phyloP scores from a whole-genome alignment of 352 stramenopile species.

The Globisporangium cederbergense region DNA sequence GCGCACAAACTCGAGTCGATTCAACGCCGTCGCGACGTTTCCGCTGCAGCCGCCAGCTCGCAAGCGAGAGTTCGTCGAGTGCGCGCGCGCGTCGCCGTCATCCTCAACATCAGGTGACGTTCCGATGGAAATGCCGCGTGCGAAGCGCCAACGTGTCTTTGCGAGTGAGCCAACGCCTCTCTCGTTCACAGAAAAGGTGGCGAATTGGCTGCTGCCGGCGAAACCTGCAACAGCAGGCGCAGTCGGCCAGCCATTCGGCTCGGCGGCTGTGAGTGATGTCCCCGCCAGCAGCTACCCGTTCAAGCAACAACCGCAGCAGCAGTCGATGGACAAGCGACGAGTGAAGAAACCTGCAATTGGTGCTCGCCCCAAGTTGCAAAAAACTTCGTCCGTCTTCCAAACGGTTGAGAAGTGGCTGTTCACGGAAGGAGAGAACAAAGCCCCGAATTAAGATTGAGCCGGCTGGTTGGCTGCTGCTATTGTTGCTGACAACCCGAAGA shows the following conservation, averaged over 20 bases:
- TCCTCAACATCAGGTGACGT: conserved; percentile 19
- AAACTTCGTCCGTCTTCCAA: conserved; percentile 31
- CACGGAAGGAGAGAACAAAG: conserved; percentile 36
- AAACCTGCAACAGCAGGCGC: conserved; percentile 7
- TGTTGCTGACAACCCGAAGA: neutral
- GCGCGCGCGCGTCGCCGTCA: conserved; percentile 17
- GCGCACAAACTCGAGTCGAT: conserved; percentile 31
- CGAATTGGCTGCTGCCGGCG: conserved; percentile 55
- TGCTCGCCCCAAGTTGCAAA: conserved; percentile 16
- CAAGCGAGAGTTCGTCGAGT: conserved; percentile 36
- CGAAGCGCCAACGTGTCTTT: conserved; percentile 43
- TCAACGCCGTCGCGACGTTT: conserved; percentile 41
- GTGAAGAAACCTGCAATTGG: conserved; percentile 5
- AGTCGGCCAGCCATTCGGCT: neutral
- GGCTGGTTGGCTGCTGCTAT: neutral
- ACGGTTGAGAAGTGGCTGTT: conserved; percentile 61
- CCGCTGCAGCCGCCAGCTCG: conserved; percentile 13
- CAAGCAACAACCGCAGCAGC: conserved; percentile 17
- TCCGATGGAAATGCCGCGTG: conserved; percentile 17
- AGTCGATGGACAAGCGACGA: conserved; percentile 2
- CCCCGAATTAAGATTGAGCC: conserved; percentile 14
- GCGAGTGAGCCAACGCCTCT: conserved; percentile 31
- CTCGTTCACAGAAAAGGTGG: conserved; percentile 42
- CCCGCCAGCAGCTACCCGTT: conserved; percentile 29
- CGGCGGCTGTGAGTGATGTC: neutral